These are phyloP conservation scores for Tricholomella constricta DNA, from an alignment of 768 basidiomycete species.

Conservation along the genomic window DNA sequence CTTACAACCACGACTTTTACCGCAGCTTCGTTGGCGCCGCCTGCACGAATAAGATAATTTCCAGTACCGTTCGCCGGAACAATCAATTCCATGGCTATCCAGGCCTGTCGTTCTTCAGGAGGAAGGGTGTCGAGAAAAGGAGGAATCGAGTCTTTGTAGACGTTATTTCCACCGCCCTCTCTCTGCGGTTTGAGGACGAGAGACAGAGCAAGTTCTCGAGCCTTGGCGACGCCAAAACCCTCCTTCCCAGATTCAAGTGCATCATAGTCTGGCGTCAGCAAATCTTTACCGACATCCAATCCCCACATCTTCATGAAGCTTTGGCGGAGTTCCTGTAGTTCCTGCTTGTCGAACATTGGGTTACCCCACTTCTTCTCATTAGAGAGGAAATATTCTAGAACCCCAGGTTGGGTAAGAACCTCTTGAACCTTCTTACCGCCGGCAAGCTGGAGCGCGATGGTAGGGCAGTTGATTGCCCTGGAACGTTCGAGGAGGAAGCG, in stretches of 20 bases:
- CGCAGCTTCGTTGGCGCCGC: conserved; percentile 43
- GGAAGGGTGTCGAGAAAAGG: conserved; percentile 68
- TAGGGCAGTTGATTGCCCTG: conserved; percentile 90
- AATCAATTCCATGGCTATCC: conserved; percentile 97
- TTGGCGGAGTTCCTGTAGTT: conserved; percentile 56
- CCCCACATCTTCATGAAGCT: conserved; percentile 94
- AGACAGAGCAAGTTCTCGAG: conserved; percentile 47
- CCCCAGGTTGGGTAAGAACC: conserved; percentile 70
- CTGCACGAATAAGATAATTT: conserved; percentile 80
- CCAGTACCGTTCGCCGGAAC: conserved; percentile 65
- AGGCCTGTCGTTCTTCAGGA: conserved; percentile 68
- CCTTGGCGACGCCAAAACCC: conserved; percentile 48
- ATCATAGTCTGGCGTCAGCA: conserved; percentile 32
- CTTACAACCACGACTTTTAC: conserved; percentile 74
- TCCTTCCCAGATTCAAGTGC: conserved; percentile 30
- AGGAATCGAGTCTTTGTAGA: conserved; percentile 85
- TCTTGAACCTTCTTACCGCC: conserved; percentile 97
- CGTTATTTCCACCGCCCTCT: conserved; percentile 98
- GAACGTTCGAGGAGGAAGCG: conserved; percentile 82
- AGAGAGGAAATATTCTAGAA: conserved; percentile 73
- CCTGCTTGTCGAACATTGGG: conserved; percentile 33
- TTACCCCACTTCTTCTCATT: conserved; percentile 38
- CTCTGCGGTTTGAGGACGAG: conserved; percentile 95
- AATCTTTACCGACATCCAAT: conserved; percentile 52
- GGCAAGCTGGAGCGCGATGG: conserved; percentile 89